Evolutionary conservation across 2,329 filamentous ascomycete species (phyloP).

Genomic region (Bipolaris bicolor): DNA sequence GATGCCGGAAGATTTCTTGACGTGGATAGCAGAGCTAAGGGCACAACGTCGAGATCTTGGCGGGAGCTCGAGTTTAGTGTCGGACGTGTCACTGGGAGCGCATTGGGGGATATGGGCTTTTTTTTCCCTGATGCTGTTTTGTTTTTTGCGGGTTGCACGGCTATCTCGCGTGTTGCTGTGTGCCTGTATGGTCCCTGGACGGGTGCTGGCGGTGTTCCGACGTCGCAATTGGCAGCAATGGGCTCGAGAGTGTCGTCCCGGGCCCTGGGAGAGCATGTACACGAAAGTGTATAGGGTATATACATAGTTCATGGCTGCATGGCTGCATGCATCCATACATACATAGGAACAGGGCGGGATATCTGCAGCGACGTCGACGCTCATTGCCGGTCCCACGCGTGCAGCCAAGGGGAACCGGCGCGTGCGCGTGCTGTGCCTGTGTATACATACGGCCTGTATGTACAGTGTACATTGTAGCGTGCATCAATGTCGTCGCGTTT

Average conservation of each 20-base stretch:
- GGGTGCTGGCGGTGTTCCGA: not conserved
- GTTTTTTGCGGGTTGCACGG: slow-evolving; percentile 1
- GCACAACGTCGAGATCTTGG: slow-evolving; percentile 21
- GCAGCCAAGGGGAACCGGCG: slow-evolving; percentile 39
- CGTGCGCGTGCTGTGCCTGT: slow-evolving; percentile 26
- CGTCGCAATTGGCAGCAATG: not conserved
- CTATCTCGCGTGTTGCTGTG: not conserved
- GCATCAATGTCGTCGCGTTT: slow-evolving; percentile 28
- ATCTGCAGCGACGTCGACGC: slow-evolving; percentile 38
- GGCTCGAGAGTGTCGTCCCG: not conserved
- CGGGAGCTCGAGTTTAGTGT: slow-evolving; percentile 18
- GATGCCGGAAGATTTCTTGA: slow-evolving; percentile 39
- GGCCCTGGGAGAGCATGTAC: not conserved
- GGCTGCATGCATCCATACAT: not conserved
- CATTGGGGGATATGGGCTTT: slow-evolving; percentile 4
- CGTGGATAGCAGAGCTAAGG: slow-evolving; percentile 39
- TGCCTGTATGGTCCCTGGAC: not conserved
- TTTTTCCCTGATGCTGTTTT: not conserved
- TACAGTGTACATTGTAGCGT: slow-evolving; percentile 18
- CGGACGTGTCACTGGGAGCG: slow-evolving; percentile 4
- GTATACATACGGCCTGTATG: no score
- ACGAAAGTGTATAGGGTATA: not conserved
- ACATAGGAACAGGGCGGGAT: not conserved
- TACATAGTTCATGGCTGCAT: no score
- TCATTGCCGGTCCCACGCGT: slow-evolving; percentile 37